Conservation (phyloP, 1,284 basidiomycete genomes). For the Naganishia sp. region DNA sequence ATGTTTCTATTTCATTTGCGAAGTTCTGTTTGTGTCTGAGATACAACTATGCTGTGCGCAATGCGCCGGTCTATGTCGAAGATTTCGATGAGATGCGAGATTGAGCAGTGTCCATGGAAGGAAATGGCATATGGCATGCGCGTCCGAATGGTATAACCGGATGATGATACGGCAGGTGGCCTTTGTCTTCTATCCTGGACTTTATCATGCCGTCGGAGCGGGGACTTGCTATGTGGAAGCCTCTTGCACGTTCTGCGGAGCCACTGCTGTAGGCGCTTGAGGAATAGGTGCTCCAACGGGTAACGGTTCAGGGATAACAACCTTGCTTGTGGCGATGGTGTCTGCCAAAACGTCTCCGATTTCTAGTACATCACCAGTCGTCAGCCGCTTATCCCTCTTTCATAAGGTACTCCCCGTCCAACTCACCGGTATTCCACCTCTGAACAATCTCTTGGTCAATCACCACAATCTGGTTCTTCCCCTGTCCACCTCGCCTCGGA, state of each 20-base stretch:
- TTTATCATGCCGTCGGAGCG: not conserved
- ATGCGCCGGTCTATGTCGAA: not conserved
- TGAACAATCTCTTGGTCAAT: conserved; percentile 1
- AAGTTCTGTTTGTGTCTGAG: not conserved
- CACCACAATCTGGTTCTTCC: conserved; percentile 13
- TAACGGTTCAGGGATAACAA: conserved; percentile 13
- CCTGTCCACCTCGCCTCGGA: not conserved
- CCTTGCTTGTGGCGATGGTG: conserved; percentile 10
- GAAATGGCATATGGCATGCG: not conserved
- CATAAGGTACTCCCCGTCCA: not conserved
- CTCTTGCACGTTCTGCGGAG: not conserved
- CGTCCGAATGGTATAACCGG: too few relatives aligned
- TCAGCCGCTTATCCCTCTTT: too few relatives aligned
- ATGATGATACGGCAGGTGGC: too few relatives aligned
- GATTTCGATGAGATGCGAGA: not conserved
- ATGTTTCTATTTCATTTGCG: not conserved
- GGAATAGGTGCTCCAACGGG: not conserved
- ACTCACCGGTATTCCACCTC: conserved; percentile 14
- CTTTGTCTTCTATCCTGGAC: not conserved
- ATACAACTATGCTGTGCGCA: conserved; percentile 4
- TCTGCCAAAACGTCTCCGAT: conserved; percentile 18
- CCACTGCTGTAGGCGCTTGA: not conserved
- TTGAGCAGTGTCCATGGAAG: not conserved
- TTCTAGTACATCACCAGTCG: not conserved
- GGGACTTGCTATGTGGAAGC: not conserved